Evolutionary conservation across 2,329 filamentous ascomycete species (phyloP), one percentile per base, ranked within the genome.

Genomic region (Stromatinia cepivora): DNA sequence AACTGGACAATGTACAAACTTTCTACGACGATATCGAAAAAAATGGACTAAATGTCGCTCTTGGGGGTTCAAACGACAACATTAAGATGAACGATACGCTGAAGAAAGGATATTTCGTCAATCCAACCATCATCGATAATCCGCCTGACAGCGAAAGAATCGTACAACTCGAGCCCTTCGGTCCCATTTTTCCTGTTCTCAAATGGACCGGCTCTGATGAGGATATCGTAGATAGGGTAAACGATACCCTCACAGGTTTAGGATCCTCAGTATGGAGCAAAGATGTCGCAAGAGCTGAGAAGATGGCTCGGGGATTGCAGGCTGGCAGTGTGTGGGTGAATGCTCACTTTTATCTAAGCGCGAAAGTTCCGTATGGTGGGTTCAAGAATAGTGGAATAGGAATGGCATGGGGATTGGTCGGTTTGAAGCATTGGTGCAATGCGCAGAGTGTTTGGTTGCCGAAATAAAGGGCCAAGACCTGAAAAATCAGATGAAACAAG

Each of bases 311-410:
- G 36, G 81, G 82, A 62, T 75, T 90, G 7, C 82, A 87, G 72
- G 83, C 85, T 0, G 88, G 88, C 0, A 84, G 79, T 22, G 85
- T 90, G 0, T 90, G 86, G 83, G 84, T 90, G 72, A 90, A 90
- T 78, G 81, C 79, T 22, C 84, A 78, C 70, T 81, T 83, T 77
- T 81, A 83, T 77, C 78, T 80, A 0, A 82, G 79, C 15, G 83
- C 84, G 0, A 78, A 81, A 72, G 83, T 82, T 1, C 71, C 72
- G 1, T 78, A 79, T 66, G 75, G 75, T 4, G 78, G 77, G 1
- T 73, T 75, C 67, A 79, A 79, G 71, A 71, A 74, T 50, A 78
- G 76, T 67, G 78, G 78, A 1, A 71, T 79, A 45, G 78, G 78
- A 2, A 68, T 61, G 48, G 78, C 78, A 66, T 76, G 61, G 52